Evolutionary conservation across 108 stramenopile genomes (phyloP).

Genomic region (Nannochloropsis salina): DNA sequence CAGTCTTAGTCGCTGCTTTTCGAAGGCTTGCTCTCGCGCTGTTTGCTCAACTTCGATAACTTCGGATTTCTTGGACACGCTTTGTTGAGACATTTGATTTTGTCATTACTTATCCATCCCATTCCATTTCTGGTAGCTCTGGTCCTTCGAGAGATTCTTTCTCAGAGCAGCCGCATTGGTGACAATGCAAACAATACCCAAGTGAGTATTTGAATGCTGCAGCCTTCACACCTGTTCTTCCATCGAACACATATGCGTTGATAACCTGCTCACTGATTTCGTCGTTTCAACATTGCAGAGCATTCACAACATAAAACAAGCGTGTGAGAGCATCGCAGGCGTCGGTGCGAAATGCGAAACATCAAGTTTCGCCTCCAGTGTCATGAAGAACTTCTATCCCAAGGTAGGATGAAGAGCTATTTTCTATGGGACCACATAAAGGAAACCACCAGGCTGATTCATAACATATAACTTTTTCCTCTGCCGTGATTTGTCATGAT

Average conservation of each 20-base stretch:
- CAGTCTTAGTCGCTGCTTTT: not conserved
- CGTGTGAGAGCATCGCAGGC: not conserved
- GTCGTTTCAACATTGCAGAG: not conserved
- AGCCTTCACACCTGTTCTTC: no score
- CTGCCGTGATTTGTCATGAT: not conserved
- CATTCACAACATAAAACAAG: not conserved
- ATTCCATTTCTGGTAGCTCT: not conserved
- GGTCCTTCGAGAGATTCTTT: slow-evolving; percentile 17
- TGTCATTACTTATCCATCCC: not conserved
- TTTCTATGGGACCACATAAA: no score
- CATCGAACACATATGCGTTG: no score
- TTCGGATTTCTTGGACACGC: no score
- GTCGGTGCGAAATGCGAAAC: not conserved
- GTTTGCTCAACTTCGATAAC: no score
- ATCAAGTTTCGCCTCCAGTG: not conserved
- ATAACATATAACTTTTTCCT: not conserved
- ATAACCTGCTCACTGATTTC: no score
- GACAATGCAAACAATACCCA: not conserved
- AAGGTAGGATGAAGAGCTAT: not conserved
- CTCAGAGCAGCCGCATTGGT: slow-evolving; percentile 15
- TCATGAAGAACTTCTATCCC: slow-evolving; percentile 6
- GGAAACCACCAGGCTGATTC: no score
- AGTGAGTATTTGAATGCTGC: not conserved
- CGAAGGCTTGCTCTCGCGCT: not conserved
- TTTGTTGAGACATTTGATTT: not conserved